These are phyloP conservation scores for Exophiala viscosa DNA, from an alignment of 2,329 filamentous ascomycete genomes.

Conservation along the genomic window DNA sequence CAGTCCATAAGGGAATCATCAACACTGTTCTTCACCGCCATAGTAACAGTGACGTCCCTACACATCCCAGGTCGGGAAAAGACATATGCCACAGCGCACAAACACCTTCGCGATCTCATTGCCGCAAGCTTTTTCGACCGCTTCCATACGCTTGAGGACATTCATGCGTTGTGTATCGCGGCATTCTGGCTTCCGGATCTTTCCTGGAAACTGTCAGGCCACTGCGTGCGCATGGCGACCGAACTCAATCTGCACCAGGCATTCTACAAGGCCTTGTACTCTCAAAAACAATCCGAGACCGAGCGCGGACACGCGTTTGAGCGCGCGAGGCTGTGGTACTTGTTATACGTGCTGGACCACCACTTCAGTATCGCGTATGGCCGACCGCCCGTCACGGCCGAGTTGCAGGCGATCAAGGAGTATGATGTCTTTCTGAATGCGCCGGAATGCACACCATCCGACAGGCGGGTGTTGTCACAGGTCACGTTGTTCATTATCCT, in stretches of 20 bases:
- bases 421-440: conserved; percentile 56
- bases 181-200: conserved; percentile 62
- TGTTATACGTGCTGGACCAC: conserved; percentile 63
- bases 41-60: conserved; percentile 56
- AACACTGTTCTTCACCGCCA: conserved; percentile 53
- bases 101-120: conserved; percentile 56
- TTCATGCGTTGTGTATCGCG: conserved; percentile 58
- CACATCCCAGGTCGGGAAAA: conserved; percentile 54
- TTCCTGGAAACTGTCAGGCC: conserved; percentile 60
- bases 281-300: conserved; percentile 41
- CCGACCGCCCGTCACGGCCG: conserved; percentile 56
- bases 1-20: conserved; percentile 54
- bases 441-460: conserved; percentile 51
- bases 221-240: conserved; percentile 57
- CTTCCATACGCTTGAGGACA: conserved; percentile 55
- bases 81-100: conserved; percentile 54
- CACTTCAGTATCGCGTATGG: conserved; percentile 63
- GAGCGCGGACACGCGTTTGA: conserved; percentile 39
- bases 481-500: conserved; percentile 58
- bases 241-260: conserved; percentile 56
- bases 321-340: conserved; percentile 58
- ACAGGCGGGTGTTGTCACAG: conserved; percentile 56
- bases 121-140: conserved; percentile 57
- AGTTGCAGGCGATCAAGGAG: conserved; percentile 56
- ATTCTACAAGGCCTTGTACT: conserved; percentile 49